Conservation (phyloP, 345 rosid genomes). For the Crucihimalaya himalaica region DNA sequence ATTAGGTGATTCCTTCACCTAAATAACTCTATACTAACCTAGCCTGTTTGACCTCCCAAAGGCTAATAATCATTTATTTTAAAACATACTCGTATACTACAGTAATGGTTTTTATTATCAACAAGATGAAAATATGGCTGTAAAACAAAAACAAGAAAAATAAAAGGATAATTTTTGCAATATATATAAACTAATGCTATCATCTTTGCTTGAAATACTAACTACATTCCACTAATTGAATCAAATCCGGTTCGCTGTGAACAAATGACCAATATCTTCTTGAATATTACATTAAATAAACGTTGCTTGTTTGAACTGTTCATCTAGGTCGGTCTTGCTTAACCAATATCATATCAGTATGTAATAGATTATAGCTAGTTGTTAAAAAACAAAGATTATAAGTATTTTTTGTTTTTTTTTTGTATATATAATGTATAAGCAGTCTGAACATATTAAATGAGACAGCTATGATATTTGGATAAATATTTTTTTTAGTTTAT, state of each 20-base stretch:
- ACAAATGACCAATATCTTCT: not conserved
- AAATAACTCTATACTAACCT: constrained; percentile 22
- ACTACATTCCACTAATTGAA: constrained; percentile 7
- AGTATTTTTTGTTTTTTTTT: not conserved
- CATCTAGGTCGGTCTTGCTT: constrained; percentile 6
- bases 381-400: not conserved
- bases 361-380: not conserved
- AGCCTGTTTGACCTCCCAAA: constrained; percentile 23
- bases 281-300: not conserved
- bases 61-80: not conserved
- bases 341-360: not conserved
- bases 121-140: constrained; percentile 8
- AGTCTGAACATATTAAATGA: not conserved
- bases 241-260: not conserved
- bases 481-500: constrained; percentile 1
- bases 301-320: constrained; percentile 30
- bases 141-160: not conserved
- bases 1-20: constrained; percentile 28
- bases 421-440: not conserved
- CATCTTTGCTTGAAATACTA: constrained; percentile 3
- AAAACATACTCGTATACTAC: constrained; percentile 4
- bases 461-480: constrained; percentile 34
- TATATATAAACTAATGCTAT: not conserved
- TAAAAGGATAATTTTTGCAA: not conserved
- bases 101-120: not conserved